phyloP scores from a whole-genome alignment of 805 yeast genomes.

The Pichia heedii region DNA sequence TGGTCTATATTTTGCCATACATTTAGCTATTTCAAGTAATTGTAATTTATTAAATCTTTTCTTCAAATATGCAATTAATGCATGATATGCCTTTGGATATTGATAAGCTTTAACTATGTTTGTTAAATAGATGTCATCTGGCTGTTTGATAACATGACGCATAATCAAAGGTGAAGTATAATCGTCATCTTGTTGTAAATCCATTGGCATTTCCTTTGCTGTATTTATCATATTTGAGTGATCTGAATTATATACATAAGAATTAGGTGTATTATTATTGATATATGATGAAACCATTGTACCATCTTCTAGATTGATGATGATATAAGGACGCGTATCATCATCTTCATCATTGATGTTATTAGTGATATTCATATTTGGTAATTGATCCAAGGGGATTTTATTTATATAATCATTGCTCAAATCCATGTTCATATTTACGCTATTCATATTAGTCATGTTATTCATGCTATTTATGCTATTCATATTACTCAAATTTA shows the following conservation, averaged over 20 bases:
- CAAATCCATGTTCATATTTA: no score
- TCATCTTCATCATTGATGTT: slow-evolving; percentile 19
- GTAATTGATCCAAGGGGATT: no score
- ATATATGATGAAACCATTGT: slow-evolving; percentile 27
- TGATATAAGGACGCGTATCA: slow-evolving; percentile 23
- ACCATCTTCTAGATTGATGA: slow-evolving; percentile 20
- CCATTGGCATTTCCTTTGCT: slow-evolving; percentile 33
- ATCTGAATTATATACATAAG: slow-evolving; percentile 42
- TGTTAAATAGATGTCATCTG: slow-evolving; percentile 41
- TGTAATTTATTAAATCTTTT: slow-evolving; percentile 36
- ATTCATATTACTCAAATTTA: no score
- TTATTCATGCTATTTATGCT: no score
- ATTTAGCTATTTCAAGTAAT: slow-evolving; percentile 38
- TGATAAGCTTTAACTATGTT: slow-evolving; percentile 40
- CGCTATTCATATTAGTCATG: no score
- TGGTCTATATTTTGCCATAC: slow-evolving; percentile 62
- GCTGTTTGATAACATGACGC: slow-evolving; percentile 45
- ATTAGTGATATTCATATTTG: neutral
- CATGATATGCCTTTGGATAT: slow-evolving; percentile 56
- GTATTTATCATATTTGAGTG: slow-evolving; percentile 46
- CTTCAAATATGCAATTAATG: slow-evolving; percentile 46
- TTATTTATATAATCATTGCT: no score
- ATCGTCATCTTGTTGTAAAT: slow-evolving; percentile 30
- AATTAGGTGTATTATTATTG: slow-evolving; percentile 28
- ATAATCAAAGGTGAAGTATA: slow-evolving; percentile 51